Base-by-base conservation (phyloP, 805 yeast species). In the Ascoidea rubescens region DNA sequence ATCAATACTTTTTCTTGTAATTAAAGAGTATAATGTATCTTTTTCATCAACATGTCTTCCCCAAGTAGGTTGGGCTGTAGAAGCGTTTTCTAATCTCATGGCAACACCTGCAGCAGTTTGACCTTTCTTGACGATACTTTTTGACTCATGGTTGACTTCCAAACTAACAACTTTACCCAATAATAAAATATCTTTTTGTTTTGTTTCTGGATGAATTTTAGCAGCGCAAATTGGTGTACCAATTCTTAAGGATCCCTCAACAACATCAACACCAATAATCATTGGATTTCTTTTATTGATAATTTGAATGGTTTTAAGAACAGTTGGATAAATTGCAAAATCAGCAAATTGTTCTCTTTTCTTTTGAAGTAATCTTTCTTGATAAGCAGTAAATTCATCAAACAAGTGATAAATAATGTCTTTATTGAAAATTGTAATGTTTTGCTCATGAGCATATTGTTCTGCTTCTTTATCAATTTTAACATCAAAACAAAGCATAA, bases 401-500 rank as follows among this genome's bases (percentile, higher is more conserved):
- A 93, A 93, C 74, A 93, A 75, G 67, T 93, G 99, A 69, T 93
- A 93, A 64, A 93, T 93, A 67, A 93, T 81, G 63, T 93, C 97
- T 48, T 99, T 99, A 63, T 85, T 86, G 80, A 93, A 93, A 58
- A 93, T 84, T 68, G 80, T 86, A 64, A 93, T 78, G 56, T 90
- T 87, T 63, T 91, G 91, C 67, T 93, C 97, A 56, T 79, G 84
- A 49, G 99, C 99, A 60, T 90, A 93, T 63, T 88, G 97, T 70
- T 93, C 97, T 50, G 99, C 99, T 69, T 93, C 99, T 68, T 87
- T 91, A 69, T 93, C 99, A 53, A 93, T 74, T 70, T 85, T 88
- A 53, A 93, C 99, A 75, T 93, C 99, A 70, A 93, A 93, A 78
- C 98, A 91, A 58, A 93, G 74, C 99, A 93, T 91, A n/a, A 91